Conservation (phyloP, 805 yeast genomes). For the Ogataea corticis region DNA sequence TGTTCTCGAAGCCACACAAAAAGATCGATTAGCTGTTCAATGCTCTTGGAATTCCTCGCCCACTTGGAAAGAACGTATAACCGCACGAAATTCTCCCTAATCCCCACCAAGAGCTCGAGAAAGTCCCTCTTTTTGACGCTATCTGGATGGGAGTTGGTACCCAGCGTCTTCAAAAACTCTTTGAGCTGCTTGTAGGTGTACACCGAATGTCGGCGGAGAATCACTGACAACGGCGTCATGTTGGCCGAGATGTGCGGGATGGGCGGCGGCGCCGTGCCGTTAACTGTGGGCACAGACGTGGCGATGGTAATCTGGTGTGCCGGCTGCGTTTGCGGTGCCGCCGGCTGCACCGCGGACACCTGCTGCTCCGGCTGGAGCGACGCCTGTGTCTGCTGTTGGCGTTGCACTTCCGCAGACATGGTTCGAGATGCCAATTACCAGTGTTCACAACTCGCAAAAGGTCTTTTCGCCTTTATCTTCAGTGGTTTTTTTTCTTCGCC, state of each 20-base stretch:
- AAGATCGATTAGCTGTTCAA: constrained; percentile 77
- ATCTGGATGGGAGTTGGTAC: constrained; percentile 53
- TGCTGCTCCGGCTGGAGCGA: constrained; percentile 1
- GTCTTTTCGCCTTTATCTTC: background rate
- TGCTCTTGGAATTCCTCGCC: constrained; percentile 72
- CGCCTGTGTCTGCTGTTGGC: constrained; percentile 10
- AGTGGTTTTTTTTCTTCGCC: background rate
- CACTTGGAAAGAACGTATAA: constrained; percentile 86
- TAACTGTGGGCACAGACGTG: background rate
- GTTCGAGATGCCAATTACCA: background rate
- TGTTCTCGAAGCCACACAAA: constrained; percentile 86
- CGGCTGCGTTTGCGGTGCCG: background rate
- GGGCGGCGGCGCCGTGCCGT: constrained; percentile 19
- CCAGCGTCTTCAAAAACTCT: constrained; percentile 59
- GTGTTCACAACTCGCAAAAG: background rate
- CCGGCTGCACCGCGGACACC: too few relatives aligned
- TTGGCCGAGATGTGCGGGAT: constrained; percentile 75
- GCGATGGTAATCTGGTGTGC: background rate
- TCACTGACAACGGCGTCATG: constrained; percentile 61
- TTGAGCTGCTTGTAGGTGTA: constrained; percentile 64
- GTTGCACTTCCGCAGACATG: constrained; percentile 19
- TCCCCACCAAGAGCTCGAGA: constrained; percentile 62
- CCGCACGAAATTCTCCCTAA: constrained; percentile 83
- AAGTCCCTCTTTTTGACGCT: constrained; percentile 65
- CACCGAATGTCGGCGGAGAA: constrained; percentile 58